Conservation (phyloP, 306 rosid species). For the Carpinus viminea region DNA sequence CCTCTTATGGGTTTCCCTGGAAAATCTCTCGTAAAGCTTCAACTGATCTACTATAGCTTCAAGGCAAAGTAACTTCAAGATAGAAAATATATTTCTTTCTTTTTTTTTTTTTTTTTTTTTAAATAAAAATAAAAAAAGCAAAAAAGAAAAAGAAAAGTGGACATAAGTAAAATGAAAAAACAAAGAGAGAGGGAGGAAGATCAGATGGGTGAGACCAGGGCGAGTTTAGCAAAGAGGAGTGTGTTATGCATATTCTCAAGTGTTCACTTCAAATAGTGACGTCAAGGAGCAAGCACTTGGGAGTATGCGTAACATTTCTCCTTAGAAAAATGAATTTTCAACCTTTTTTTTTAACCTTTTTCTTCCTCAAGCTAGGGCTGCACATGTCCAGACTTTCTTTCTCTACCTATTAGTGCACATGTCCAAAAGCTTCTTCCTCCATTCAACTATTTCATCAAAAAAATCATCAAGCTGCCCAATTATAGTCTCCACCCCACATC, state of each 20-base stretch:
- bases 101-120: too few relatives aligned
- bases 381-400: slow-evolving; percentile 20
- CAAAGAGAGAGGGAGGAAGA: neutral
- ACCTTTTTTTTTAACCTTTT: neutral
- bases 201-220: slow-evolving; percentile 7
- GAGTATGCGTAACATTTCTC: too few relatives aligned
- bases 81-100: slow-evolving; percentile 2
- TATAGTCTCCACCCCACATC: slow-evolving; percentile 66
- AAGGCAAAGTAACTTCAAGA: slow-evolving; percentile 25
- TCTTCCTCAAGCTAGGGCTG: slow-evolving; percentile 15
- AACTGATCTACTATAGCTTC: slow-evolving; percentile 27
- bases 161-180: neutral
- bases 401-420: slow-evolving; percentile 70
- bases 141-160: neutral
- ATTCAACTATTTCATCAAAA: slow-evolving; percentile 87
- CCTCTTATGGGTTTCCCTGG: slow-evolving; percentile 10
- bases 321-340: neutral
- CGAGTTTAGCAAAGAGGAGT: neutral
- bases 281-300: too few relatives aligned
- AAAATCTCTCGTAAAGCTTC: slow-evolving; percentile 29
- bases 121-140: neutral
- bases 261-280: too few relatives aligned
- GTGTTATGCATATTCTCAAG: too few relatives aligned
- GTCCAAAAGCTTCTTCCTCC: slow-evolving; percentile 88
- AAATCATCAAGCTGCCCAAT: slow-evolving; percentile 83